Base-by-base conservation (phyloP, 306 rosid genomes). In the Trifolium pratense region DNA sequence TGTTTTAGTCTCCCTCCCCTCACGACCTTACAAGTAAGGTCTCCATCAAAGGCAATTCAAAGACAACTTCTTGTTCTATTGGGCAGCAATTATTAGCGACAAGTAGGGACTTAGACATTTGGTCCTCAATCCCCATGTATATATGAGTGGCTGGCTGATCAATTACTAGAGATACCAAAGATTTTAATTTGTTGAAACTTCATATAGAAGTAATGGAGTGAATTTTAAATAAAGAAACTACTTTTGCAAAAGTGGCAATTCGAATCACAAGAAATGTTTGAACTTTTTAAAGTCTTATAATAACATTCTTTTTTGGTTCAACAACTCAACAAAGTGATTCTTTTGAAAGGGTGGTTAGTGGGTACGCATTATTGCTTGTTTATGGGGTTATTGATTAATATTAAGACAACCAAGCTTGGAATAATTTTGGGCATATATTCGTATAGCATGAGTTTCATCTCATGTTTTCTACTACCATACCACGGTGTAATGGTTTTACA, bases 301-400 rank as follows among this genome's bases (percentile, higher is more conserved):
- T 48, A 15, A 48, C 26, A 49, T 59, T 51, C 20, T 1, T 13
- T 39, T 18, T 45, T 31, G 15, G 64, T 21, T 40, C 68, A 15
- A 61, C 51, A 57, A 42, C 56, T 21, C 77, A 23, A 59, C 58
- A 80, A 75, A 63, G 74, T 20, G 56, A 75, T 10, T 18, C 73
- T 80, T 80, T 74, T 26, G 21, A 75, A 74, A 79, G 43, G 9
- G 48, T 51, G 75, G 37, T 26, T 20, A n/a, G 48, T 60, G 76
- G 56, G 13, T 31, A 29, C 51, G 25, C 66, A 80, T 37, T 55
- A 56, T 57, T 34, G 69, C 66, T 53, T 58, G 15, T 14, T 53
- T 10, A 40, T 20, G 18, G 55, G 18, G 23, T 7, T 43, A 63
- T 9, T 55, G 23, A 21, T 20, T 48, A 65, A 58, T 67, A 43